phyloP scores from a whole-genome alignment of 148 eudicot genomes.

The Fagopyrum tataricum region DNA sequence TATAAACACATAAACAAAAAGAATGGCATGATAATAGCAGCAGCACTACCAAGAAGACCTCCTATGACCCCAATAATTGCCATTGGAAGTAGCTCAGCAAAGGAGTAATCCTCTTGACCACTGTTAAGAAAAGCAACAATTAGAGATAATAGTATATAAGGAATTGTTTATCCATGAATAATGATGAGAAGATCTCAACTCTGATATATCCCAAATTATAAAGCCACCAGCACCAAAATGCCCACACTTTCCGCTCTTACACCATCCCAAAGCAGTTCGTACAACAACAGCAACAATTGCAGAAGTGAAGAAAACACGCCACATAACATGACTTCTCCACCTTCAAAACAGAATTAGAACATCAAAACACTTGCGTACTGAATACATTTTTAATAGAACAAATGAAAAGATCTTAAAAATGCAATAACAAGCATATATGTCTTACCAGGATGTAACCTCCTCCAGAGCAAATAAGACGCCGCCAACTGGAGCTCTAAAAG shows the following conservation, averaged over 20 bases:
- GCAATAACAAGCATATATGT: neutral
- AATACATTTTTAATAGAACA: neutral
- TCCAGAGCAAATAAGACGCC: conserved; percentile 97
- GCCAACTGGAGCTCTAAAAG: conserved; percentile 99
- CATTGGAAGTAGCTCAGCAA: conserved; percentile 91
- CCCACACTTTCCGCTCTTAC: conserved; percentile 94
- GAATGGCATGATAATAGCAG: conserved; percentile 7
- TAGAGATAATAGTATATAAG: conserved; percentile 16
- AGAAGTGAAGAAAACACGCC: conserved; percentile 99
- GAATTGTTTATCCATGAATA: conserved; percentile 7
- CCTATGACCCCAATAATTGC: conserved; percentile 95
- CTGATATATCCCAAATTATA: conserved; percentile 97
- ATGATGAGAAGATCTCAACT: conserved; percentile 38
- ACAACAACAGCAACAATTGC: conserved; percentile 99
- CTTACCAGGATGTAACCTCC: conserved; percentile 97
- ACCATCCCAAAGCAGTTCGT: conserved; percentile 98
- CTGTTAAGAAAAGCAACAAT: conserved; percentile 32
- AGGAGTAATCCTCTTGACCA: conserved; percentile 99
- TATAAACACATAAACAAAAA: conserved; percentile 6
- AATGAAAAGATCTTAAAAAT: neutral
- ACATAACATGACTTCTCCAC: conserved; percentile 99
- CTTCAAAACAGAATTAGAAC: conserved; percentile 31
- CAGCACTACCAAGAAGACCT: conserved; percentile 88
- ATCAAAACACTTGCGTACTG: neutral
- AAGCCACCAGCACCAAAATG: conserved; percentile 99